Base-by-base conservation (phyloP, 495 filamentous ascomycete species). In the Hypomontagnella monticulosa region DNA sequence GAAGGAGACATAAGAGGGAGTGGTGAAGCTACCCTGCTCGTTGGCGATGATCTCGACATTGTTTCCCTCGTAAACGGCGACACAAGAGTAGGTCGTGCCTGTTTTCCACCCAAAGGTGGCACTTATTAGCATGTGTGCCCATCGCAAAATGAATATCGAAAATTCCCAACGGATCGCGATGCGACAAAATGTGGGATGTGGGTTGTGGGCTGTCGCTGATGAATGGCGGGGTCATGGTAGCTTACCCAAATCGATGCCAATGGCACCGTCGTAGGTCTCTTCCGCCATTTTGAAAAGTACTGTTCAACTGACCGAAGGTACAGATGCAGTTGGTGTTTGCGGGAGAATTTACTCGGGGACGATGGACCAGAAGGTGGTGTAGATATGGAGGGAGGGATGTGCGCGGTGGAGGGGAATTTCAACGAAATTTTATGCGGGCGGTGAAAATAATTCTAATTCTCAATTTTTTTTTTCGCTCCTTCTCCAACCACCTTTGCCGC, bases 41-140 rank as follows among this genome's bases (percentile, higher is more conserved):
- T 97, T 99, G 87, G 92, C 93, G 75, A 97, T 99, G 86, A 99
- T 99, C 79, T 99, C 95, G 73, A 99, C 95, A 85, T 96, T 96
- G 83, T 89, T 93, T 78, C 95, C 95, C 80, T 98, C 95, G 83
- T 98, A 99, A 81, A 93, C 94, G 83, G 95, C 95, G 80, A 98
- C 95, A 83, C 95, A 99, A 74, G 95, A 98, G 87, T 99, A 99
- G 78, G 95, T 99, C 57, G 95, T 99, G 76, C 93, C 93, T 96
- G 63, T 73, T 67, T 50, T 61, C 52, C 64, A 75, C 30, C 51
- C 46, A 36, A 54, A 34, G 18, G 70, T 63, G 42, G 33, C 40
- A 6, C 14, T 20, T 0, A 57, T 57, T 30, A 61, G 66, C 23
- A 3, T 15, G 44, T 4, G 19, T 36, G 41, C 58, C 32, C 61